Base-by-base conservation (phyloP, 2,329 filamentous ascomycete genomes). In the Talaromyces rugulosus region DNA sequence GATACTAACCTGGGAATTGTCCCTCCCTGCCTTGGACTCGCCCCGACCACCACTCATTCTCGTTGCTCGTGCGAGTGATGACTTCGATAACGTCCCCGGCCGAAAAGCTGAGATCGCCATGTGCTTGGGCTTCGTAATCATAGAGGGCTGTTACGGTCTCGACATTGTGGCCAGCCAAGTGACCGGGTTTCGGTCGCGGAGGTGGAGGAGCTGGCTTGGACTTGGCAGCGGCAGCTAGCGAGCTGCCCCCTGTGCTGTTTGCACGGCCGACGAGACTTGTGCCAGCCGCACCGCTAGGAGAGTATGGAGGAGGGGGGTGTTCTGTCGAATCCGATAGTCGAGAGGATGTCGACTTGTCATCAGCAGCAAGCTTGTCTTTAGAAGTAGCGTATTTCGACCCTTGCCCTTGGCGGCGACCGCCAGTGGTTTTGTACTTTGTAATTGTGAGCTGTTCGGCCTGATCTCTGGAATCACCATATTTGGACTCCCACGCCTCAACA, bases 21-120 rank as follows among this genome's bases (percentile, higher is more conserved):
- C 95, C 95, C 71, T 90, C 82, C 77, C 89, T 89, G 56, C 90
- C 92, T 63, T 89, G 83, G 59, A 96, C 73, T 73, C 87, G 90
- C 42, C 95, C 95, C 8, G 84, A 88, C 95, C 95, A 99, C 95
- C 95, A 99, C 77, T 99, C 95, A 69, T 99, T 98, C 58, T 91
- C 88, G 70, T 96, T 97, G 65, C 85, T 83, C n/a, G 92, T 96
- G 67, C 91, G 85, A 63, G 83, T 84, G 2, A 95, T 75, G 68
- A 99, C 93, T 75, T 98, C 93, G 70, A 99, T 98, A 4, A 89
- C 80, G 65, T 99, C 95, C 5, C 94, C 93, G 0, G 91, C 87
- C 18, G 84, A 85, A 79, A 99, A 99, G 70, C 91, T 96, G 65
- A 99, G 80, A 73, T 99, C 95, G 3, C 93, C 93, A 66, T 96